Evolutionary conservation across 345 rosid species (phyloP), one percentile per base, ranked within the genome.

Genomic region (Iberis pinnata): DNA sequence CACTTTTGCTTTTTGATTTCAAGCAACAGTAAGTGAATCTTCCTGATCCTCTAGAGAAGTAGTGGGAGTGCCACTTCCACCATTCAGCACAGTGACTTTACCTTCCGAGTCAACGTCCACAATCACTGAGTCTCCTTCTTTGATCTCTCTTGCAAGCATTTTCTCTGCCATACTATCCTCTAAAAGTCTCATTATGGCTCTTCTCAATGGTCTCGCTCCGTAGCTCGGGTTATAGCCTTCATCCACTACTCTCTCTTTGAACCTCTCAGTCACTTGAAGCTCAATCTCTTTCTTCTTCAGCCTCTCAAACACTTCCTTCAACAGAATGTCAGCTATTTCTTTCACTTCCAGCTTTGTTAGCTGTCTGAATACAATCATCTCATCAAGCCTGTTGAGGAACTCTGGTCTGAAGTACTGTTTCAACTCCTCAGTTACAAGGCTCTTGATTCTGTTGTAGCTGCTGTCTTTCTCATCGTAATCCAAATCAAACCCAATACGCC

Each of bases 401-500:
- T 84, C 93, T 0, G 76, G 83, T 64, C 78, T 76, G 77, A 80
- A 84, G 35, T 68, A 62, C 53, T 59, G 64, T 67, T 76, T 78
- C 33, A 78, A 47, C 46, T 77, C 78, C 37, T 75, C 78, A 0
- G 80, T 67, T 2, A 77, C 77, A 10, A 69, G 56, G 12, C 47
- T 56, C 70, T 92, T 92, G 19, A 88, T 85, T 50, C 89, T 65
- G 51, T 80, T 88, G 77, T 88, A 92, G 53, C 93, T 85, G 80
- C 93, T 85, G 57, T 92, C 97, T 61, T 88, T 85, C 79, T 88
- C 98, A 18, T 85, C 98, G 25, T 75, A 75, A 53, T 83, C 97
- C 9, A 92, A 83, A 61, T 85, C 86, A 60, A 92, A 92, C 19
- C 98, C 98, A 6, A 88, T 81, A 57, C 86, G 71, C 12, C 86